These are phyloP conservation scores for Debaryomyces coudertii DNA, from an alignment of 1,139 yeast species.

Conservation along the genomic window DNA sequence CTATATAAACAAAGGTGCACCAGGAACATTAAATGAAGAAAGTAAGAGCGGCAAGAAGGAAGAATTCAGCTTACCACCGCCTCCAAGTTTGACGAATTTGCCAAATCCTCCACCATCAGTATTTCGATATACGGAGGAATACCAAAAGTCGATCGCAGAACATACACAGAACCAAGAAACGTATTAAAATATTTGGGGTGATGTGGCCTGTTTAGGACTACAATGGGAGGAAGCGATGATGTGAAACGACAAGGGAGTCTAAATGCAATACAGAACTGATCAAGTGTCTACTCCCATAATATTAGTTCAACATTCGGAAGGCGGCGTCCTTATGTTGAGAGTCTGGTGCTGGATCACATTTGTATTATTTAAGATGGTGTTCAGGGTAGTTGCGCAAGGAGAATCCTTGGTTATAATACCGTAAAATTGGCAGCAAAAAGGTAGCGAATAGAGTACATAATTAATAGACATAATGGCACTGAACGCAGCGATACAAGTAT, in stretches of 20 bases:
- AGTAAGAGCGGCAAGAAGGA: constrained; percentile 11
- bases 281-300: too few relatives aligned
- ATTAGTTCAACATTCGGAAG: too few relatives aligned
- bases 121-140: constrained; percentile 26
- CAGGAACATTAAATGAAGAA: constrained; percentile 32
- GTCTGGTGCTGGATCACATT: background rate
- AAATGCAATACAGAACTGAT: background rate
- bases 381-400: background rate
- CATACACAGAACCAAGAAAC: constrained; percentile 12
- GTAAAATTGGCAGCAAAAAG: background rate
- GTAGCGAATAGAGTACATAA: background rate
- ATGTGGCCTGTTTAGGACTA: background rate
- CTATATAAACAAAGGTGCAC: constrained; percentile 47
- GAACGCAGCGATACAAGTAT: background rate
- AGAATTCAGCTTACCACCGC: constrained; percentile 37
- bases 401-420: too few relatives aligned
- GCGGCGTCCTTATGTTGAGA: background rate
- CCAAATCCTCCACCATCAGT: constrained; percentile 43
- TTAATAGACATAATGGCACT: background rate
- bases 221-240: background rate
- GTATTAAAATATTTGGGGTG: background rate
- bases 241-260: background rate
- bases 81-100: constrained; percentile 31
- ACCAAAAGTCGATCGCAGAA: constrained; percentile 21
- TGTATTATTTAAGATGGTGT: background rate